Base-by-base conservation (phyloP, 306 rosid species). In the Corylus heterophylla region DNA sequence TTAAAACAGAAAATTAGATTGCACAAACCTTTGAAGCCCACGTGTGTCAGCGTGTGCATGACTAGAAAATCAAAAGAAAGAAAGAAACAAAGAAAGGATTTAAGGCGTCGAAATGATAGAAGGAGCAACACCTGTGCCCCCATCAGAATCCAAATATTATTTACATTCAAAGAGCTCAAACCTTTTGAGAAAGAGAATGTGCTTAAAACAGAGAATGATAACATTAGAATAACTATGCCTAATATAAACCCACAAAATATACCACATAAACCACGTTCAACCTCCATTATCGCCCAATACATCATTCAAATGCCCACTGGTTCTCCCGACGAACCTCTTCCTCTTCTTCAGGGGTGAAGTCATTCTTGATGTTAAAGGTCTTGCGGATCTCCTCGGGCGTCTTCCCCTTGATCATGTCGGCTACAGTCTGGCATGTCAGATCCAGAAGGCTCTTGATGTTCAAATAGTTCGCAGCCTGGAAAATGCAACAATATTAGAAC, bases 241-340 rank as follows among this genome's bases (percentile, higher is more conserved):
- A 77, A 37, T 77, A 76, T 79, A 76, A 61, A 76, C 71, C 80
- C 61, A 80, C 70, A 70, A 8, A 71, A 75, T 31, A 81, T 27
- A 49, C 68, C 17, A 54, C 20, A 54, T 77, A 74, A 63, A 79
- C 29, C 63, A 58, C 70, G 17, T 67, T 39, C 25, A 0, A 39
- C 25, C 9, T 27, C 25, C 5, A 39, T 17, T 49, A 69, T 71
- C 29, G 29, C 68, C 29, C 31, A 35, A 0, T n/a, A 72, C 22
- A 69, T 88, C 86, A 93, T 71, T 93, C 97, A 67, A 91, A 91
- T 4, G 97, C 93, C 98, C 97, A 93, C 59, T 93, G 97, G 76
- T 93, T 93, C 85, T 89, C 97, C 74, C 93, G 76, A 45, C 97
- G 94, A 79, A 90, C 89, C 80, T 91, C 93, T 74, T 90, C 94